A percentile compares a stretch with the other conserved stretches of the same genome.
Conservation (phyloP, 768 basidiomycete genomes). For the Amanita phalloides region DNA sequence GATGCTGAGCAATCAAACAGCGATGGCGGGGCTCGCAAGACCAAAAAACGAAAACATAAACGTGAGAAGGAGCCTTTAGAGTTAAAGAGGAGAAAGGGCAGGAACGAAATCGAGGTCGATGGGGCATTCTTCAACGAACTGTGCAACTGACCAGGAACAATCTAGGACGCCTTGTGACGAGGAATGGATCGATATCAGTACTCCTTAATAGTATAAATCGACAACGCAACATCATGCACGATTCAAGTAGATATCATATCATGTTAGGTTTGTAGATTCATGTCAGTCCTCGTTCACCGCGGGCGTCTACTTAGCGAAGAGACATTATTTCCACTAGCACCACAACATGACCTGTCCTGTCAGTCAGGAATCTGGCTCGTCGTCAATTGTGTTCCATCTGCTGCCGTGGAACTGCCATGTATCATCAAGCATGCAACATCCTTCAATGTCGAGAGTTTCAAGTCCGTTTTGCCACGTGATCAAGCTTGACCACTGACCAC, state of each 20-base stretch:
- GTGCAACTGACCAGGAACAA: slow-evolving; percentile 9
- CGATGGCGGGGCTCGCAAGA: slow-evolving; percentile 16
- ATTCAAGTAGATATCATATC: no score
- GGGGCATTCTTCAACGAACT: slow-evolving; percentile 54
- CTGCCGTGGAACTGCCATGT: no score
- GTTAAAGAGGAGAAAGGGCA: slow-evolving; percentile 45
- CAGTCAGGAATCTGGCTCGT: no score
- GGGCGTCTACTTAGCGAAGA: neutral
- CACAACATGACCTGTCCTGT: no score
- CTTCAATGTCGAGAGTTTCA: no score
- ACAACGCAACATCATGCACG: neutral
- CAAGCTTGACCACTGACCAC: no score
- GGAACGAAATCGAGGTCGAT: slow-evolving; percentile 46
- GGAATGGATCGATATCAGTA: no score
- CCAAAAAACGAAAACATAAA: slow-evolving; percentile 47
- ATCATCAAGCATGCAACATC: no score
- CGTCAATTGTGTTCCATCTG: no score
- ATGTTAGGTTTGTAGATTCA: neutral
- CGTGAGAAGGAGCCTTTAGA: slow-evolving; percentile 38
- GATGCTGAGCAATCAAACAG: slow-evolving; percentile 9
- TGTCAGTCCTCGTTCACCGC: neutral
- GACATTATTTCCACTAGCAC: no score
- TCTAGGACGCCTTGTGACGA: neutral
- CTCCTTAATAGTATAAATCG: neutral
- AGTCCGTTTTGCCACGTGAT: neutral